Evolutionary conservation across 495 filamentous ascomycete genomes (phyloP), one percentile per base, ranked within the genome.

Genomic region (Hypoxylon cercidicola): DNA sequence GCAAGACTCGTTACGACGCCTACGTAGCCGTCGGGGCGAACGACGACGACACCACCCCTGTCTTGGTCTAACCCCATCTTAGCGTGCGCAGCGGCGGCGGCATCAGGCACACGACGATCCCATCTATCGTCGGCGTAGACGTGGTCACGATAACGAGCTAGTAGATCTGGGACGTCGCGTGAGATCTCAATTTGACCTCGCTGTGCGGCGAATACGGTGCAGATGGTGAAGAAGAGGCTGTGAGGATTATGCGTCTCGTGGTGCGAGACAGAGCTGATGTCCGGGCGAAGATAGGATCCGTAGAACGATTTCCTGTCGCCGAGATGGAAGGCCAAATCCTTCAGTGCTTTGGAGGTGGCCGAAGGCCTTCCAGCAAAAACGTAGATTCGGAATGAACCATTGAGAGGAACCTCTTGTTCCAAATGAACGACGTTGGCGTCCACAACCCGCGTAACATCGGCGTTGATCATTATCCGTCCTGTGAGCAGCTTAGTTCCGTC

Each of bases 351-450:
- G 4, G 63, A 40, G 15, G 85, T 89, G 50, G 77, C 75, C 10
- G 75, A 64, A 55, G 88, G 90, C 28, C 83, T 84, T 58, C 93
- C 93, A 40, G 86, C 91, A 68, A 96, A 95, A 62, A 97, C 71
- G 70, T 91, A 96, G 69, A 97, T 83, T 30, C 92, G 85, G 84
- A 93, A 96, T 9, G 92, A 87, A 55, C 93, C 92, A 75, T 96
- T 96, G 50, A 91, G 80, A 0, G 93, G 93, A 49, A 96, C 82
- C 60, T 93, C 91, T 75, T 97, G 92, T 77, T 96, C 93, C 37
- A 96, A 78, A 66, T 95, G 89, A 12, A 94, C 91, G 20, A 90
- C 84, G 78, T 95, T 96, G 69, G 91, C 87, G 71, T 97, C 93
- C 3, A 88, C 86, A 23, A 96, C 88, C 32, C 93, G 84, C 23